Evolutionary conservation across 2,329 filamentous ascomycete genomes (phyloP).

Genomic region (Cercospora janseana): DNA sequence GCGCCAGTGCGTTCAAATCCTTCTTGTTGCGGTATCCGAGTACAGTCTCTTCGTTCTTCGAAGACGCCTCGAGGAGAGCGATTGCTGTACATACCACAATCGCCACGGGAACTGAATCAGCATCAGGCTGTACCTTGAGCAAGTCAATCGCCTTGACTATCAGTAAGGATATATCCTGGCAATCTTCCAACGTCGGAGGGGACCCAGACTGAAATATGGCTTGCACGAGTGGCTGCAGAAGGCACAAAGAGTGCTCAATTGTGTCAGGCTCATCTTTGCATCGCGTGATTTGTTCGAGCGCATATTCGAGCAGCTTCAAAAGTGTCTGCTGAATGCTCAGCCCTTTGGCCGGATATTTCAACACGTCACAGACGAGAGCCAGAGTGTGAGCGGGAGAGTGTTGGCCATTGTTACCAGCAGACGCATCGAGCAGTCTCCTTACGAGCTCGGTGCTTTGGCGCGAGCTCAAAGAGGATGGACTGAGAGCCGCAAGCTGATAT

Average conservation of each 20-base stretch:
- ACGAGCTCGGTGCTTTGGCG: background rate
- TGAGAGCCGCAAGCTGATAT: background rate
- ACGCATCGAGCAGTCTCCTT: background rate
- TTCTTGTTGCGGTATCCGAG: constrained; percentile 3
- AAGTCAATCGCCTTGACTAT: background rate
- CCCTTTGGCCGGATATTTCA: background rate
- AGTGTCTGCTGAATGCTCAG: background rate
- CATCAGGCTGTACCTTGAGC: background rate
- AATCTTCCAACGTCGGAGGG: background rate
- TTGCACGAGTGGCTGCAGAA: background rate
- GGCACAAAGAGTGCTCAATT: background rate
- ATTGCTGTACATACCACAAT: background rate
- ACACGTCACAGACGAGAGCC: background rate
- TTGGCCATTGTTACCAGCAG: background rate
- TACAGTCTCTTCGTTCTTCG: background rate
- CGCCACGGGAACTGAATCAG: background rate
- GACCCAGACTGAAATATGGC: background rate
- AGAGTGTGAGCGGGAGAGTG: background rate
- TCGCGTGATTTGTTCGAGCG: too few species aligned
- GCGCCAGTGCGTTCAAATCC: background rate
- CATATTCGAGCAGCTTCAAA: background rate
- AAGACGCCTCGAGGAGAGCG: background rate
- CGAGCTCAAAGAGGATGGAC: background rate
- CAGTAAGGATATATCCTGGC: background rate
- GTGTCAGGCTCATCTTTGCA: too few species aligned